Conservation (phyloP, 768 basidiomycete species). For the Ramaria rubella region DNA sequence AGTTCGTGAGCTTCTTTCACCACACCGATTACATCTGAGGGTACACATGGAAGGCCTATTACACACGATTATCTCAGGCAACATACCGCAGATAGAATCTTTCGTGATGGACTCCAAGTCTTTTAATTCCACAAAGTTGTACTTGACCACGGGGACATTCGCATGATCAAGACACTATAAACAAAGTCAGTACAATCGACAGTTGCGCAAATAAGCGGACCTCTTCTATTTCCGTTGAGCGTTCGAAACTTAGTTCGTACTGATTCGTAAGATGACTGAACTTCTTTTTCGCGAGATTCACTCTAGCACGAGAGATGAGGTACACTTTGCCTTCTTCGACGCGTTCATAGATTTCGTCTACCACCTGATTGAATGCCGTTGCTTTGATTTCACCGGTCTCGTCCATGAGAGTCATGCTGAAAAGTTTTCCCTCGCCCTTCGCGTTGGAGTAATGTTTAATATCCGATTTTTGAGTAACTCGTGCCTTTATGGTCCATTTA, state of each 20-base stretch:
- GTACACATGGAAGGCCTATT: not conserved
- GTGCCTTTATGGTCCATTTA: slow-evolving; percentile 97
- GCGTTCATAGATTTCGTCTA: slow-evolving; percentile 76
- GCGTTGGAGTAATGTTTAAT: slow-evolving; percentile 85
- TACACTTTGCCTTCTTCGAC: slow-evolving; percentile 91
- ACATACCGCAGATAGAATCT: slow-evolving; percentile 77
- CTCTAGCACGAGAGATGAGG: slow-evolving; percentile 81
- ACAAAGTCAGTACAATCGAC: not conserved
- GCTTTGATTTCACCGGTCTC: slow-evolving; percentile 88
- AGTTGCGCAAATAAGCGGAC: slow-evolving; percentile 32
- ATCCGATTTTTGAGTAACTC: slow-evolving; percentile 84
- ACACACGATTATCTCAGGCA: not conserved
- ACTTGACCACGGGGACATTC: slow-evolving; percentile 76
- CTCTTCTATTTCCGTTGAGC: slow-evolving; percentile 78
- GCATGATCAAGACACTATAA: slow-evolving; percentile 72
- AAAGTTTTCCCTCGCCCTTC: slow-evolving; percentile 90
- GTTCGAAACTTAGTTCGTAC: slow-evolving; percentile 87
- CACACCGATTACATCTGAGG: slow-evolving; percentile 77
- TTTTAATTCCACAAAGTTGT: slow-evolving; percentile 66
- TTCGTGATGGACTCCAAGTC: slow-evolving; percentile 59
- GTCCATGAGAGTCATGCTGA: slow-evolving; percentile 90
- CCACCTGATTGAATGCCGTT: slow-evolving; percentile 84
- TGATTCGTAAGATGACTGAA: slow-evolving; percentile 87
- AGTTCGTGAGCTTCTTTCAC: slow-evolving; percentile 73
- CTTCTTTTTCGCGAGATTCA: slow-evolving; percentile 96